A percentile compares a stretch with the other conserved stretches of the same genome.
phyloP scores from a whole-genome alignment of 345 rosid genomes.

The Hirschfeldia incana region DNA sequence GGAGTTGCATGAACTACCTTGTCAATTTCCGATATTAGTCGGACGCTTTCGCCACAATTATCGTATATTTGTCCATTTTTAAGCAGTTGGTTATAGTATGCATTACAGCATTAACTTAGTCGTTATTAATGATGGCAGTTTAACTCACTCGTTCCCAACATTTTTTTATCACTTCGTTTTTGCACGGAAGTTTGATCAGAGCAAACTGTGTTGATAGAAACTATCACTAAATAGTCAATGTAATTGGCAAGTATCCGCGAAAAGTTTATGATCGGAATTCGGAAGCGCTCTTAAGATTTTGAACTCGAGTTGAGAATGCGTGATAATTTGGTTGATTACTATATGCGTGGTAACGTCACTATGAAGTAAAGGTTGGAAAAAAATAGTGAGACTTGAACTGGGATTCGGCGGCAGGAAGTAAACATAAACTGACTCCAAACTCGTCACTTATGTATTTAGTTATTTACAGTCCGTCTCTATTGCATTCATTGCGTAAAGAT shows the following conservation, averaged over 20 bases:
- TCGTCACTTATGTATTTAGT: conserved; percentile 11
- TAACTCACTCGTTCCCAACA: background rate
- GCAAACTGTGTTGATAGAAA: background rate
- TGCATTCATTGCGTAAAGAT: conserved; percentile 30
- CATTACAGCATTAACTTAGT: background rate
- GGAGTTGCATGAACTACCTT: background rate
- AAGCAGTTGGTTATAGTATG: background rate
- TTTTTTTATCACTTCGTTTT: background rate
- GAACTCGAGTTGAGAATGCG: background rate
- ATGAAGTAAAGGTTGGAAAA: conserved; percentile 2
- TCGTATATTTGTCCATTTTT: background rate
- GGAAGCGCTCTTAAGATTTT: background rate
- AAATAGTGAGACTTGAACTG: conserved; percentile 13
- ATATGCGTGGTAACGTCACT: conserved; percentile 11
- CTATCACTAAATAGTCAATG: background rate
- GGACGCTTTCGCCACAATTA: background rate
- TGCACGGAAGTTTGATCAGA: background rate
- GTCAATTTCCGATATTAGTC: background rate
- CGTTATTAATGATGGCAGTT: background rate
- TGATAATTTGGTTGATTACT: background rate
- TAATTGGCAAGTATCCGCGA: background rate
- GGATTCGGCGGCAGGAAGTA: conserved; percentile 42
- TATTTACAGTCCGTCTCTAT: conserved; percentile 32
- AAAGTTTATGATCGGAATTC: background rate
- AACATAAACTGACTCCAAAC: conserved; percentile 39